Evolutionary conservation across 2,329 filamentous ascomycete species (phyloP), one percentile per base, ranked within the genome.

Genomic region (Kalmusia sp.): DNA sequence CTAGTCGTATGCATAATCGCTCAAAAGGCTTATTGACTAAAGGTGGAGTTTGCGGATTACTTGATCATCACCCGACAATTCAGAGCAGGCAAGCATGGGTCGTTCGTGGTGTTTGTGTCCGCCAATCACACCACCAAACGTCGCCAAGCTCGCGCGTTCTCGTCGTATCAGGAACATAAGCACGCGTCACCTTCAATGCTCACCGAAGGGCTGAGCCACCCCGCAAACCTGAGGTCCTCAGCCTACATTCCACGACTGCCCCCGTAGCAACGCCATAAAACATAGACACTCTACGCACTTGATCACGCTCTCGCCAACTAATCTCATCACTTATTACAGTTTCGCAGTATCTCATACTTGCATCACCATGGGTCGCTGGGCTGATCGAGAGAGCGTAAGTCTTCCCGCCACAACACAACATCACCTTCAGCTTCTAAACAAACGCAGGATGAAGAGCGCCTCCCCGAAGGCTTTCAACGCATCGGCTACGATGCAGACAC

Each of bases 401-500:
- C 14, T 15, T 24, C 4, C 9, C 14, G 12, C 11, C 21, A 22
- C 47, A n/a, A 27, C 15, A 33, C 21, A 17, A 25, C 4, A 9
- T 17, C 27, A 6, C 22, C 17, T n/a, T 6, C 14, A n/a, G 6
- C 28, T 19, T 12, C 5, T 30, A 40, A 46, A 45, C 15, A 9
- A 3, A 12, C 19, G 5, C 41, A 74, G 71, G 83, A 85, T 57
- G 76, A 79, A 19, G 75, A 81, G 51, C 81, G 83, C 37, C 78
- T 86, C 14, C 83, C 83, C 2, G 74, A 80, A 34, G 83, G 82
- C 68, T 83, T 85, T 78, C 66, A 73, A 35, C 78, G 83, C 51
- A 73, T 83, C 24, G 82, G 81, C 58, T 85, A 86, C 72, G 83
- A 85, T 55, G 80, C 82, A 49, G 82, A 84, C 66, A 79, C 75